Base-by-base conservation (phyloP, 2,329 filamentous ascomycete genomes). In the Fusarium poae region DNA sequence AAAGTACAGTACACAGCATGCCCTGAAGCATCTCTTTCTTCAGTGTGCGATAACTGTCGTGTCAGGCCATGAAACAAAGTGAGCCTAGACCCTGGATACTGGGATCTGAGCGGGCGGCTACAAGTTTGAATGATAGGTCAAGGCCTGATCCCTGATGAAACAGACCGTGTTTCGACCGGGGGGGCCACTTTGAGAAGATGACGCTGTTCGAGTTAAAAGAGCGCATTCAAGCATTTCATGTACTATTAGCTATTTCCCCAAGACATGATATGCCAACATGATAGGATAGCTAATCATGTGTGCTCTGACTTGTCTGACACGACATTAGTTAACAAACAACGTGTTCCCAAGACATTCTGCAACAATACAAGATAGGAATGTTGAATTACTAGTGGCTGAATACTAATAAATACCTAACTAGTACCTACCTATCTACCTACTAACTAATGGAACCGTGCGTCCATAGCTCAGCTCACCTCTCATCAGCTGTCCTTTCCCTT, bases 141-240 rank as follows among this genome's bases (percentile, higher is more conserved):
- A 51, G 25, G 27, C 53, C 63, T 50, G 69, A 72, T 44, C 60
- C 46, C 62, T 59, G 67, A 68, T 75, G 73, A 75, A 75, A 75
- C 73, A 57, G 66, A 65, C 67, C 56, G 65, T 63, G 73, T 75
- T 75, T 75, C 73, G 65, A 71, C 73, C 50, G 65, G 69, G 69
- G 62, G 68, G 32, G 61, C 42, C 63, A 57, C 62, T 71, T 60
- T 39, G n/a, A 12, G 12, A 35, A 57, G 62, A 67, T 67, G 61
- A 70, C 66, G 59, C 70, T 34, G 62, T 49, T 53, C 27, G 54
- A 65, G 69, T 64, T 67, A 57, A 70, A 60, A 62, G 44, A 32
- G 52, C 49, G 62, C 61, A 61, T 37, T 46, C 35, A 20, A 45
- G 27, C 43, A 45, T 16, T 43, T 20, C 11, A 25, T 42, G 25